Percentiles rank a stretch among this genome's conserved stretches.
Conservation (phyloP, 1,139 yeast genomes). For the Zygosaccharomyces pseudobailii region DNA sequence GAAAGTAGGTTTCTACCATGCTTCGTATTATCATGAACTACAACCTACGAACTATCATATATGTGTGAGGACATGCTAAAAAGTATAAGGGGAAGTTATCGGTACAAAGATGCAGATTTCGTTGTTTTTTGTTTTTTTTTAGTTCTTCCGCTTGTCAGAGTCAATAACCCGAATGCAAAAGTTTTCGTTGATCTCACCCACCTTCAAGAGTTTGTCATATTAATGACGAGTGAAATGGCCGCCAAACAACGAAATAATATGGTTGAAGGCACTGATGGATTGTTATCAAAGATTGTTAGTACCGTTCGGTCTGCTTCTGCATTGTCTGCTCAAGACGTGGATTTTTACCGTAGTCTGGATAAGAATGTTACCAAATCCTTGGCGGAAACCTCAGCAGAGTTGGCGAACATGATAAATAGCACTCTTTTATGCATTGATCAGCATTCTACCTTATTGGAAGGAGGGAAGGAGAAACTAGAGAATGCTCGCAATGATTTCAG, state of each 20-base stretch:
- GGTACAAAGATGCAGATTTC: not conserved
- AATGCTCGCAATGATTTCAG: slow-evolving; percentile 62
- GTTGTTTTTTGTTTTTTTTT: not conserved
- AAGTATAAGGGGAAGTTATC: too few relatives aligned
- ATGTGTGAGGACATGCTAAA: too few relatives aligned
- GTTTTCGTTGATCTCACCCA: not conserved
- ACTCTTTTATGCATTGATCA: slow-evolving; percentile 45
- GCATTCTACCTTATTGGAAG: slow-evolving; percentile 31
- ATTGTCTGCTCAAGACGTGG: slow-evolving; percentile 74
- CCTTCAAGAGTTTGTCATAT: not conserved
- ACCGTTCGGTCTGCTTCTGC: slow-evolving; percentile 68
- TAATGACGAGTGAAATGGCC: not conserved
- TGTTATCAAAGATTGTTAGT: slow-evolving; percentile 8
- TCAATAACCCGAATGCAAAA: not conserved
- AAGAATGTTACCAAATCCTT: slow-evolving; percentile 42
- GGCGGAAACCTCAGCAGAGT: slow-evolving; percentile 40
- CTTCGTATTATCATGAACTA: too few relatives aligned
- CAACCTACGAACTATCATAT: too few relatives aligned
- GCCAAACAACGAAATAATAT: not conserved
- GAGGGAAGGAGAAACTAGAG: slow-evolving; percentile 42
- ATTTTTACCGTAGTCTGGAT: slow-evolving; percentile 70
- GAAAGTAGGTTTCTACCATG: too few relatives aligned
- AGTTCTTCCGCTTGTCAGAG: not conserved
- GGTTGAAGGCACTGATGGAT: not conserved
- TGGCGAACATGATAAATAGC: slow-evolving; percentile 53